Conservation (phyloP, 352 stramenopile species). For the Phytophthora chlamydospora region DNA sequence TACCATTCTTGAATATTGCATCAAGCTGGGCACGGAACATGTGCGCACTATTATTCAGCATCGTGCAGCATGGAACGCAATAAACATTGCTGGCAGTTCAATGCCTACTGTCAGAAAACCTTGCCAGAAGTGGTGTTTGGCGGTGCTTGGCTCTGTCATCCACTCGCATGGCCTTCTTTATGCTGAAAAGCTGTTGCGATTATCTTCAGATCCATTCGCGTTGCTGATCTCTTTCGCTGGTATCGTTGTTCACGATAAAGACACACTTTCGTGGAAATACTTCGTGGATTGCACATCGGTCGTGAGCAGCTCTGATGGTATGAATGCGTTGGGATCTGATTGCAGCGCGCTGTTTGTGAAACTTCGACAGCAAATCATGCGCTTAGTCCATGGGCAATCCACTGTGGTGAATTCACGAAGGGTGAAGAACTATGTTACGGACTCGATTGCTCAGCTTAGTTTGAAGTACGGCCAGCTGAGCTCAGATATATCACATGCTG, state of each 20-base stretch:
- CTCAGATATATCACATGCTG: constrained; percentile 1
- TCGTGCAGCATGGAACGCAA: constrained; percentile 12
- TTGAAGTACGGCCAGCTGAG: constrained; percentile 19
- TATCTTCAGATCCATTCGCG: constrained; percentile 13
- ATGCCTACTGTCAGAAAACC: background rate
- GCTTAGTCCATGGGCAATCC: constrained; percentile 7
- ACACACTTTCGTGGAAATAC: constrained; percentile 13
- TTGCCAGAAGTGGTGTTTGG: constrained; percentile 28
- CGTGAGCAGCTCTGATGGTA: background rate
- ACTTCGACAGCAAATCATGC: constrained; percentile 12
- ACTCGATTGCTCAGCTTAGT: constrained; percentile 17
- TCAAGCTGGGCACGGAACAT: constrained; percentile 27
- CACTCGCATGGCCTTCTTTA: constrained; percentile 30
- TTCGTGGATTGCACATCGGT: constrained; percentile 19
- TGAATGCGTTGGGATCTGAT: constrained; percentile 2
- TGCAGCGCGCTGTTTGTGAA: constrained; percentile 16
- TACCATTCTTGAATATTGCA: constrained; percentile 27
- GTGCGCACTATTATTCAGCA: constrained; percentile 29
- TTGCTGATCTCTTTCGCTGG: constrained; percentile 18
- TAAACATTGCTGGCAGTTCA: constrained; percentile 8
- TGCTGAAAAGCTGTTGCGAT: constrained; percentile 23
- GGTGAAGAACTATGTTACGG: constrained; percentile 19
- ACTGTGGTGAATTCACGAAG: constrained; percentile 5
- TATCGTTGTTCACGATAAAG: constrained; percentile 1
- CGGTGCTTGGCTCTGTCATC: constrained; percentile 17